A percentile compares a stretch with the other conserved stretches of the same genome.
Conservation (phyloP, 805 yeast species). For the Cyberlindnera saturnus region DNA sequence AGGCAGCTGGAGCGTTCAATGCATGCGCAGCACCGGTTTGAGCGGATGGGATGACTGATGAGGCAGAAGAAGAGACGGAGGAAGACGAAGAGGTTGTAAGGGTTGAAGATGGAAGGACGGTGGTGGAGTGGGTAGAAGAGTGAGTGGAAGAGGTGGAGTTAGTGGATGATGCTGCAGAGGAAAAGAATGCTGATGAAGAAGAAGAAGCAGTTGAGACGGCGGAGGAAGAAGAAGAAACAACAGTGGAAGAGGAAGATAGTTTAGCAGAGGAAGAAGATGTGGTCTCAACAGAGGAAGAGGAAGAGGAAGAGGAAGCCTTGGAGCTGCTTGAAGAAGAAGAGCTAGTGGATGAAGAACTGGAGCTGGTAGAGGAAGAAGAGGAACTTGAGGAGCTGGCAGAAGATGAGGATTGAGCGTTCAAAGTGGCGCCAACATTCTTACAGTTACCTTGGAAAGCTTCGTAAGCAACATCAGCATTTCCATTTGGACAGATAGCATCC, state of each 20-base stretch:
- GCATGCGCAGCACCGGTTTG: conserved; percentile 25
- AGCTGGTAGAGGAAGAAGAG: conserved; percentile 18
- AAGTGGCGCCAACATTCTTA: conserved; percentile 36
- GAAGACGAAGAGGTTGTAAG: conserved; percentile 17
- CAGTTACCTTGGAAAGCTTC: conserved; percentile 52
- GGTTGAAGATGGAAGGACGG: conserved; percentile 5
- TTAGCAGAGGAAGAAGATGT: conserved; percentile 8
- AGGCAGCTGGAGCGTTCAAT: conserved; percentile 35
- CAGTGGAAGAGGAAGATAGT: background rate
- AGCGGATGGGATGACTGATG: conserved; percentile 10
- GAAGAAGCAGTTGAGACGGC: conserved; percentile 14
- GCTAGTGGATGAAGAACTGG: conserved; percentile 23
- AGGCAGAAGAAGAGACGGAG: conserved; percentile 17
- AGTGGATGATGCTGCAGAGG: conserved; percentile 2
- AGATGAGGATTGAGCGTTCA: conserved; percentile 27
- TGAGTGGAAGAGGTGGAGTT: conserved; percentile 5
- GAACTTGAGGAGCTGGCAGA: conserved; percentile 22
- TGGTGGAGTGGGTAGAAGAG: conserved; percentile 6
- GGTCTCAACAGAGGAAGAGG: conserved; percentile 9
- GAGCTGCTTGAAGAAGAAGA: conserved; percentile 10
- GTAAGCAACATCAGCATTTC: conserved; percentile 51
- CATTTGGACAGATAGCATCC: conserved; percentile 62
- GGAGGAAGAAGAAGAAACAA: conserved; percentile 8
- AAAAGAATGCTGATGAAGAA: conserved; percentile 1
- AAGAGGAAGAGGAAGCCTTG: conserved; percentile 12